Conservation (phyloP, 78 protist species). For the Guillardia theta region DNA sequence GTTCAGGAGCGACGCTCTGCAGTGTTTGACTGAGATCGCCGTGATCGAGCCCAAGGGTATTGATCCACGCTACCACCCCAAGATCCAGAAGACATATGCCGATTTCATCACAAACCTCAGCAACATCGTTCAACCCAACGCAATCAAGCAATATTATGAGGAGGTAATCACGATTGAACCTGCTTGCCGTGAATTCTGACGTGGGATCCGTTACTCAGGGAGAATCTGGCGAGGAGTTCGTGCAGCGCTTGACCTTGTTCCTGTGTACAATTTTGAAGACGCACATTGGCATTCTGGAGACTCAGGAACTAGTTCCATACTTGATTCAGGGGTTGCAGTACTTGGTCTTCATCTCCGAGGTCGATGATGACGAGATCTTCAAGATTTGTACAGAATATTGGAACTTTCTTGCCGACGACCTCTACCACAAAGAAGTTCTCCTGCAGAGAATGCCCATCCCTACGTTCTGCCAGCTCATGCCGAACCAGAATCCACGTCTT, state of each 20-base stretch:
- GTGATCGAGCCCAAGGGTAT: constrained; percentile 15
- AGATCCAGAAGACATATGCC: not conserved
- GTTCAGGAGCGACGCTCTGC: constrained; percentile 71
- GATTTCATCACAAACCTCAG: constrained; percentile 40
- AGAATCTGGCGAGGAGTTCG: constrained; percentile 52
- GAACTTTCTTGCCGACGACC: constrained; percentile 61
- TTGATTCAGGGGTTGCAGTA: constrained; percentile 62
- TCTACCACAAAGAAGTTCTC: constrained; percentile 40
- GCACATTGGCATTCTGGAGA: constrained; percentile 74
- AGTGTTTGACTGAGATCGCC: constrained; percentile 91
- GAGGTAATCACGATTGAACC: not conserved
- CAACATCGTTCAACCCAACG: not conserved
- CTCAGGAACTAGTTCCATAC: constrained; percentile 34
- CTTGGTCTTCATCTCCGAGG: constrained; percentile 77
- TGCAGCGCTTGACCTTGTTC: constrained; percentile 78
- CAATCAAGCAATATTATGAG: constrained; percentile 3
- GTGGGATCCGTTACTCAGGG: not conserved
- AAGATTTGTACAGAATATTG: constrained; percentile 96
- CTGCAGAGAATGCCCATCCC: not conserved
- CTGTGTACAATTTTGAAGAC: constrained; percentile 75
- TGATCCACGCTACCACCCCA: constrained; percentile 23
- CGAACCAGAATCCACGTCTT: not conserved
- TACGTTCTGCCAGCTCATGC: not conserved
- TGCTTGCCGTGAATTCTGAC: not conserved
- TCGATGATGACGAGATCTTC: constrained; percentile 76